phyloP scores from a whole-genome alignment of 129 eudicot species.

The Glebionis coronaria region DNA sequence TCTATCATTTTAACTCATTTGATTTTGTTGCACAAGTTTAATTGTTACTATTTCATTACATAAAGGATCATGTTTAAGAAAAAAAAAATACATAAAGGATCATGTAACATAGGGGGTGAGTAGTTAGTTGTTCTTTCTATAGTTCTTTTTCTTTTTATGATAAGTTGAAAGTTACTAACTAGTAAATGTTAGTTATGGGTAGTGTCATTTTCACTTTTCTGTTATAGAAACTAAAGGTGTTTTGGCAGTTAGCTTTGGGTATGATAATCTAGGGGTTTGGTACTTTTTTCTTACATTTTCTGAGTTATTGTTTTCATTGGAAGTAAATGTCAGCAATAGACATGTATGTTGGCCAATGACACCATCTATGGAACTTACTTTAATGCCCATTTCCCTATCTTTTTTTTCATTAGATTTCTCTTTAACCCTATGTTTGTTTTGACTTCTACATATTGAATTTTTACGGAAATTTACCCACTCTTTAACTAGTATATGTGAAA shows the following conservation, averaged over 20 bases:
- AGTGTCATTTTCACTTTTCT: conserved; percentile 16
- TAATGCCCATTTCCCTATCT: conserved; percentile 9
- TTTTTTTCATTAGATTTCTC: background rate
- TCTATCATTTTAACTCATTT: background rate
- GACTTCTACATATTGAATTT: no score
- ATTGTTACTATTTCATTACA: background rate
- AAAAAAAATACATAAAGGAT: no score
- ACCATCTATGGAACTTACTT: conserved; percentile 19
- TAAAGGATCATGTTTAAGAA: no score
- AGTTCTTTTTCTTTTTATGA: background rate
- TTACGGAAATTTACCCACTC: background rate
- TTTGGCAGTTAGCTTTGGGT: conserved; percentile 36
- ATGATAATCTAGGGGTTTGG: conserved; percentile 25
- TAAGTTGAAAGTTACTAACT: conserved; percentile 22
- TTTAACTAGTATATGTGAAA: background rate
- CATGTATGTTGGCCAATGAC: conserved; percentile 39
- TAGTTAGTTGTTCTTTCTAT: background rate
- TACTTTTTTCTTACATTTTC: conserved; percentile 32
- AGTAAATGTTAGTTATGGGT: conserved; percentile 23
- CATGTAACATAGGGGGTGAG: background rate
- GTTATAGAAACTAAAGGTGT: conserved; percentile 34
- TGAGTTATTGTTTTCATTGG: conserved; percentile 46
- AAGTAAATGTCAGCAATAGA: conserved; percentile 44
- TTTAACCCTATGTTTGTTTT: background rate
- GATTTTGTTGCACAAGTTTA: background rate